Conservation (phyloP, 2,329 filamentous ascomycete species). For the Dothideomycetidae sp. region DNA sequence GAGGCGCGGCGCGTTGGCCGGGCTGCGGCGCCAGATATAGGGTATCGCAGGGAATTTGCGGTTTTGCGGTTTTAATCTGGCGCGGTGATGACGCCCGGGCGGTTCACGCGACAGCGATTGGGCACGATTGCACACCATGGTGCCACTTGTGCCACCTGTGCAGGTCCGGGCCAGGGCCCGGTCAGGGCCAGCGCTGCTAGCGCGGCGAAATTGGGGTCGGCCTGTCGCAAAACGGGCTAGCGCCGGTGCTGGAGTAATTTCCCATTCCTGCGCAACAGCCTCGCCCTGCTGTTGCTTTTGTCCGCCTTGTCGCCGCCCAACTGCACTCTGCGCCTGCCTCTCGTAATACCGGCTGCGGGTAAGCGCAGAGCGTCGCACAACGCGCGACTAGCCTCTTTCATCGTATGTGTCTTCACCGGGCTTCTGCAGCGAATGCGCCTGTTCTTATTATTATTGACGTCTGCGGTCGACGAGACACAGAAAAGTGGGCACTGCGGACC, state of each 20-base stretch:
- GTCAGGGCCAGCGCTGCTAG: neutral
- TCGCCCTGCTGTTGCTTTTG: neutral
- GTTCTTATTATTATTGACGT: neutral
- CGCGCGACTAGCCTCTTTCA: neutral
- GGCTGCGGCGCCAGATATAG: conserved; percentile 10
- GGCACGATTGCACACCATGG: too few species aligned
- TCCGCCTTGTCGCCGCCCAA: neutral
- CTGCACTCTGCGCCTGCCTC: neutral
- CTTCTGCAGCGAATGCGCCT: neutral
- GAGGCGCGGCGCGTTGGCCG: conserved; percentile 7
- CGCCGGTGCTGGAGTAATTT: conserved; percentile 9
- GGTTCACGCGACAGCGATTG: neutral
- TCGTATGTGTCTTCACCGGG: neutral
- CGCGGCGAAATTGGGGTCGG: conserved; percentile 8
- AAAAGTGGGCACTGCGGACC: too few species aligned
- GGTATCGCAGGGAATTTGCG: too few species aligned
- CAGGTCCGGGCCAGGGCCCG: too few species aligned
- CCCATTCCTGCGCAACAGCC: conserved; percentile 1
- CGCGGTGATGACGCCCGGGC: neutral
- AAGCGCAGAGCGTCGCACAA: neutral
- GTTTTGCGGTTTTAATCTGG: too few species aligned
- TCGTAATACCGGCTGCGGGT: neutral
- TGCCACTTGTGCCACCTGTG: neutral
- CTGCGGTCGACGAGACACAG: neutral
- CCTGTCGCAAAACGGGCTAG: conserved; percentile 9